Conservation (phyloP, 805 yeast species). For the Myxozyma nipponensis region DNA sequence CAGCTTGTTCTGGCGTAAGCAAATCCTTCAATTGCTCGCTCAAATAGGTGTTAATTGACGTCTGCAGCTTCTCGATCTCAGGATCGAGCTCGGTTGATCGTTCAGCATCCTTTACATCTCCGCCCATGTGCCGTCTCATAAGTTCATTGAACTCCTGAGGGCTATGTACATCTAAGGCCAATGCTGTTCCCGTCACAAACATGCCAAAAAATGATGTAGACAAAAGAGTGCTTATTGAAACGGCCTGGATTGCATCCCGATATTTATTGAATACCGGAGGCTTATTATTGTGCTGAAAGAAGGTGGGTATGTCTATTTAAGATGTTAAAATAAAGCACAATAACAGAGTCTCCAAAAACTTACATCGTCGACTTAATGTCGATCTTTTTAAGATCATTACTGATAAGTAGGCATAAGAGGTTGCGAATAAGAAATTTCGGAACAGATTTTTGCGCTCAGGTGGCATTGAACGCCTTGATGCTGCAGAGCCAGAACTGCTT, state of each 20-base stretch:
- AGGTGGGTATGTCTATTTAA: constrained; percentile 51
- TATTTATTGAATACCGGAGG: constrained; percentile 72
- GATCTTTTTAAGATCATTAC: constrained; percentile 18
- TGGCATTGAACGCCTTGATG: constrained; percentile 1
- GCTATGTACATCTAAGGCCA: constrained; percentile 68
- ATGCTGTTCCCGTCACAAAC: constrained; percentile 66
- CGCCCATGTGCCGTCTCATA: constrained; percentile 60
- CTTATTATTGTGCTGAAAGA: constrained; percentile 73
- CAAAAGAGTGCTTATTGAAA: constrained; percentile 65
- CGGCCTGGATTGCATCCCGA: constrained; percentile 73
- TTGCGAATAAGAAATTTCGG: constrained; percentile 24
- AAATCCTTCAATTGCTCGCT: background rate
- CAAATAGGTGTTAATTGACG: constrained; percentile 19
- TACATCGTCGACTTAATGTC: constrained; percentile 13
- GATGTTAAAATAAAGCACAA: background rate
- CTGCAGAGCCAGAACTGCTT: background rate
- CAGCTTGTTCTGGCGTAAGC: background rate
- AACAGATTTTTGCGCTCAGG: constrained; percentile 18
- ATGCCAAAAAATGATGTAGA: constrained; percentile 66
- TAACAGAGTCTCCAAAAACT: constrained; percentile 1
- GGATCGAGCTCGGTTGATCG: constrained; percentile 16
- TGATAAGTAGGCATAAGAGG: constrained; percentile 18
- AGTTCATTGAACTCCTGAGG: constrained; percentile 64
- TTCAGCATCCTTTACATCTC: constrained; percentile 37
- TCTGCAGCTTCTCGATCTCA: constrained; percentile 16